Base-by-base conservation (phyloP, 306 rosid species). In the Quercus dentata region DNA sequence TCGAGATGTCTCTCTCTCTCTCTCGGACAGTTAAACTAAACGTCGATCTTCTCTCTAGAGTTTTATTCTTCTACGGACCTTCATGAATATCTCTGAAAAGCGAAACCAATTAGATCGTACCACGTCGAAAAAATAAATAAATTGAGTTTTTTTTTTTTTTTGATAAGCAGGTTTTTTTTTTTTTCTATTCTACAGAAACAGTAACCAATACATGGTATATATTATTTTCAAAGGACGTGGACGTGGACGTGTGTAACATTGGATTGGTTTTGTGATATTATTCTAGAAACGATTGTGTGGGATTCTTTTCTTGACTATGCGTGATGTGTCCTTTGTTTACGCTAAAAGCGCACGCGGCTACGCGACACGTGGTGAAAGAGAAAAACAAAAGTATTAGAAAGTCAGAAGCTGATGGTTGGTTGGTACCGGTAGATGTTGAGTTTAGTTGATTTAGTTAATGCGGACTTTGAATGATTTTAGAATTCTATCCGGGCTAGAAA, bases 281-380 rank as follows among this genome's bases (percentile, higher is more conserved):
- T 8, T 35, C 20, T n/a, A 35, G 27, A 68, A 13, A 14, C 5
- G 1, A 14, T 19, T 35, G 52, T 67, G 19, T 35, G 52, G 52
- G 10, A 67, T 6, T 19, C 3, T 46, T 10, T 6, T 19, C 15
- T 46, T 10, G 35, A 35, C 10, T 9, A 3, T 6, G 14, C 5
- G 52, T n/a, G 9, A 7, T 15, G 14, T 21, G 52, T 35, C 52
- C 51, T 9, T 6, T 33, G 72, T n/a, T 19, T 35, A 4, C 49
- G 27, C 49, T 4, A 68, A 68, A 67, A 67, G 72, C 52, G 27
- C 52, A 68, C 72, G 72, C 72, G 72, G 52, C 72, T 68, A 68
- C 52, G 4, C 52, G 72, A 35, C 72, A 68, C 72, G 72, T 68
- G 52, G 72, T 33, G 6, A 28, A 28, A 10, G 41, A 68, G 30